phyloP scores from a whole-genome alignment of 2,329 filamentous ascomycete genomes.

The Neofusicoccum ribis region DNA sequence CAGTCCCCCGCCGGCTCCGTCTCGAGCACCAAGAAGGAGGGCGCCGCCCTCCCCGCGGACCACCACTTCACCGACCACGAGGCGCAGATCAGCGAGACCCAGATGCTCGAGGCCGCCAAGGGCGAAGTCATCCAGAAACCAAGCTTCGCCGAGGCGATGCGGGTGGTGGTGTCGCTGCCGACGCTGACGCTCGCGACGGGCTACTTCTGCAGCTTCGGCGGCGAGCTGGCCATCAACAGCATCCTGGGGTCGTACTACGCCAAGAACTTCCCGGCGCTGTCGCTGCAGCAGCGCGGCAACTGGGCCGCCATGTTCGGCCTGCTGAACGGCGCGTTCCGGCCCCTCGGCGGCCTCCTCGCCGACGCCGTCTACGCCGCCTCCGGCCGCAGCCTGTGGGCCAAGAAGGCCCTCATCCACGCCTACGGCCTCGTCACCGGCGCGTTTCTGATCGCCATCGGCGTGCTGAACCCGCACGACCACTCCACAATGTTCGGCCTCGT shows the following conservation, averaged over 20 bases:
- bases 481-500: slow-evolving; percentile 74
- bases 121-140: slow-evolving; percentile 65
- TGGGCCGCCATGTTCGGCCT: slow-evolving; percentile 77
- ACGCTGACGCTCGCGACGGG: slow-evolving; percentile 54
- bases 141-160: slow-evolving; percentile 58
- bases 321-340: slow-evolving; percentile 68
- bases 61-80: slow-evolving; percentile 44
- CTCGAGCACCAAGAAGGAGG: slow-evolving; percentile 41
- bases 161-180: slow-evolving; percentile 63
- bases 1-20: slow-evolving; percentile 32
- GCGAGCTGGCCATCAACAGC: slow-evolving; percentile 62
- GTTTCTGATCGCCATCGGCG: slow-evolving; percentile 63
- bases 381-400: slow-evolving; percentile 56
- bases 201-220: slow-evolving; percentile 63
- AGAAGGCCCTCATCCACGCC: slow-evolving; percentile 62
- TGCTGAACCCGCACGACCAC: slow-evolving; percentile 62
- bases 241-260: slow-evolving; percentile 61
- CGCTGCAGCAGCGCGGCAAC: slow-evolving; percentile 56
- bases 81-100: slow-evolving; percentile 49
- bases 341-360: slow-evolving; percentile 62
- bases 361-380: slow-evolving; percentile 58
- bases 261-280: slow-evolving; percentile 55
- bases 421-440: slow-evolving; percentile 58
- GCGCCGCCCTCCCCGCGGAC: slow-evolving; percentile 17
- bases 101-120: slow-evolving; percentile 57